Conservation (phyloP, 2,329 filamentous ascomycete species). For the Clarireedia paspali region DNA sequence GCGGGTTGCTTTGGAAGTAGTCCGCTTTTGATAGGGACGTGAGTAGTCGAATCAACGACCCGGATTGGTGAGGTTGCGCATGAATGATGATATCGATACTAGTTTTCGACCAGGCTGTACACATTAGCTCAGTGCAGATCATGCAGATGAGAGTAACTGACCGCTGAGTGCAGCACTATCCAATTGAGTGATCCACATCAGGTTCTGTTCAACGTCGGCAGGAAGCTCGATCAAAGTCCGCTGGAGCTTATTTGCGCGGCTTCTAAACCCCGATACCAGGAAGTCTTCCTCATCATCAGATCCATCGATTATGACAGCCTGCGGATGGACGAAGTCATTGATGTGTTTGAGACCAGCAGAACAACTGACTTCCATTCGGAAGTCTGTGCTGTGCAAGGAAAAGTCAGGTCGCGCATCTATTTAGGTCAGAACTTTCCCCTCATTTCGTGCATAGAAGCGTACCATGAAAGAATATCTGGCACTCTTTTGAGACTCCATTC, state of each 20-base stretch:
- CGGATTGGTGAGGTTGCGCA: slow-evolving; percentile 61
- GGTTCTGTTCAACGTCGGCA: slow-evolving; percentile 48
- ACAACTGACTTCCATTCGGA: slow-evolving; percentile 58
- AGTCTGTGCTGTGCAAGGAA: slow-evolving; percentile 59
- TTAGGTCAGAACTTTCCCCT: slow-evolving; percentile 11
- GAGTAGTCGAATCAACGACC: slow-evolving; percentile 68
- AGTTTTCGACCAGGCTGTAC: slow-evolving; percentile 66
- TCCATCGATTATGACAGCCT: slow-evolving; percentile 59
- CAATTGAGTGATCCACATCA: slow-evolving; percentile 72
- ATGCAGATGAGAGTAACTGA: slow-evolving; percentile 30
- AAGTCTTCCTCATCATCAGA: slow-evolving; percentile 58
- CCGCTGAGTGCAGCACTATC: slow-evolving; percentile 63
- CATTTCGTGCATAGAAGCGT: slow-evolving; percentile 4
- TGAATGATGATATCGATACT: slow-evolving; percentile 80
- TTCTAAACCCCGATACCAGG: slow-evolving; percentile 54
- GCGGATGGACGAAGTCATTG: slow-evolving; percentile 65
- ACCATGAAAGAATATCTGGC: slow-evolving; percentile 56
- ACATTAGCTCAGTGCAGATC: slow-evolving; percentile 18
- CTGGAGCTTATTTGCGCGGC: slow-evolving; percentile 42
- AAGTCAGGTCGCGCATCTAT: slow-evolving; percentile 72
- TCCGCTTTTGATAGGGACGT: slow-evolving; percentile 69
- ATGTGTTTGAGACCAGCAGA: slow-evolving; percentile 65
- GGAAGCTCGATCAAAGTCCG: slow-evolving; percentile 72
- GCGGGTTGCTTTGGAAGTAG: slow-evolving; percentile 60
- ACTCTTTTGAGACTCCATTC: slow-evolving; percentile 69